A percentile compares a stretch with the other conserved stretches of the same genome.
These are phyloP conservation scores for Arxiozyma slooffiae DNA, from an alignment of 1,139 yeast genomes.

Conservation along the genomic window DNA sequence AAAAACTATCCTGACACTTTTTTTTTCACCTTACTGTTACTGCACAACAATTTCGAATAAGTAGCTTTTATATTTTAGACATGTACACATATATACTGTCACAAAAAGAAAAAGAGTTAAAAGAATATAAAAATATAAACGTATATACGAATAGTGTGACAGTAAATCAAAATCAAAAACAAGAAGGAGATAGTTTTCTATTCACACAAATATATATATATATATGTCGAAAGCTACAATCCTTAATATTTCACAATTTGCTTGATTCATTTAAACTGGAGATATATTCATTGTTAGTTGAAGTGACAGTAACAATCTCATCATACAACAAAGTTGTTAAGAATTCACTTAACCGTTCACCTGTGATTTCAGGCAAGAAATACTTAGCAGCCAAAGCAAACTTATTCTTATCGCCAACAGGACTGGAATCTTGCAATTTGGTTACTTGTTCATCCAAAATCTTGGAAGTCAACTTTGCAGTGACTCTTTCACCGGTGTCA, in stretches of 20 bases:
- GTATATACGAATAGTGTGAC: neutral
- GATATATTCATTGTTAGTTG: slow-evolving; percentile 2
- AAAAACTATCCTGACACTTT: too few relatives aligned
- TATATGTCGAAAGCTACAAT: neutral
- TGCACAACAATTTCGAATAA: too few relatives aligned
- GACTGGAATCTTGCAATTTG: slow-evolving; percentile 37
- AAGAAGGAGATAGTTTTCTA: too few relatives aligned
- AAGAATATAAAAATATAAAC: too few relatives aligned
- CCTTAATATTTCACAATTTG: slow-evolving; percentile 4
- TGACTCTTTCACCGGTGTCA: slow-evolving; percentile 50
- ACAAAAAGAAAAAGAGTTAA: too few relatives aligned
- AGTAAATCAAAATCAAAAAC: too few relatives aligned
- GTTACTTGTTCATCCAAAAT: slow-evolving; percentile 55
- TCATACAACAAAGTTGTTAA: slow-evolving; percentile 64
- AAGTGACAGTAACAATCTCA: slow-evolving; percentile 45
- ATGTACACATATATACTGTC: too few relatives aligned
- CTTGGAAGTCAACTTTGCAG: slow-evolving; percentile 47
- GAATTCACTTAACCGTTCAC: slow-evolving; percentile 63
- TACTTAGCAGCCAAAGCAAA: slow-evolving; percentile 45
- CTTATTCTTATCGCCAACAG: slow-evolving; percentile 40
- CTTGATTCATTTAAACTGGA: slow-evolving; percentile 5
- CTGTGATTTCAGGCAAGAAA: slow-evolving; percentile 59
- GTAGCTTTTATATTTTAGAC: too few relatives aligned
- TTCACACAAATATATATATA: too few relatives aligned
- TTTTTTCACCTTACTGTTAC: too few relatives aligned